Percentiles rank a stretch among this genome's conserved stretches.
Evolutionary conservation across 306 rosid species (phyloP).

Genomic region (Lathyrus aphaca): DNA sequence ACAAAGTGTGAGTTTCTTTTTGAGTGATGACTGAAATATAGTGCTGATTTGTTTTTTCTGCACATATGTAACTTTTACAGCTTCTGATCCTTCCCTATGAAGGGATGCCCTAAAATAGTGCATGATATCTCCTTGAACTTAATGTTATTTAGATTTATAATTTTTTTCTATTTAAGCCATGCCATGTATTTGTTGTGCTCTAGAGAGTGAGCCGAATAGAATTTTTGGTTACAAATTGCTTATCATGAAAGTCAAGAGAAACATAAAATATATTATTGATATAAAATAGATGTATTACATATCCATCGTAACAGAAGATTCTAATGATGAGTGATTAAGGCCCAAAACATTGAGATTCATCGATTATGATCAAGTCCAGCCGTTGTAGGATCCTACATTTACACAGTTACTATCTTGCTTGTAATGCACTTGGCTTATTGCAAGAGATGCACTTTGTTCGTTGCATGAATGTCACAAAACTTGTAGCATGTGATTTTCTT

Average conservation of each 20-base stretch:
- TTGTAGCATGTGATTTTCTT: too few relatives aligned
- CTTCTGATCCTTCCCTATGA: constrained; percentile 27
- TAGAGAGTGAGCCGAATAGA: neutral
- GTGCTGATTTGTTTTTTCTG: constrained; percentile 41
- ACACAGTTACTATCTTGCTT: too few relatives aligned
- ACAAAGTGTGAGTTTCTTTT: constrained; percentile 45
- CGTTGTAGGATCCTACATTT: too few relatives aligned
- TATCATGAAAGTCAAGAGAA: neutral
- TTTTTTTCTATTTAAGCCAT: constrained; percentile 3
- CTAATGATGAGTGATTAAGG: neutral
- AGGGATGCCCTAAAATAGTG: constrained; percentile 35
- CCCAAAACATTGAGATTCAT: too few relatives aligned
- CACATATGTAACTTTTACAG: constrained; percentile 36
- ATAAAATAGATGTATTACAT: neutral
- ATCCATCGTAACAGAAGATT: neutral
- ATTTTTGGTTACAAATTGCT: neutral
- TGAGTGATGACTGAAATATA: constrained; percentile 45
- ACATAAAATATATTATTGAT: neutral
- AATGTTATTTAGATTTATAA: constrained; percentile 17
- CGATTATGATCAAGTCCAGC: too few relatives aligned
- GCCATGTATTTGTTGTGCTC: constrained; percentile 6
- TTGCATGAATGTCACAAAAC: too few relatives aligned
- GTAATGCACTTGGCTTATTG: too few relatives aligned
- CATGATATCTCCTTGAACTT: constrained; percentile 13
- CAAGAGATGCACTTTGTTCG: too few relatives aligned